Conservation (phyloP, 495 filamentous ascomycete genomes). For the Tricharina praecox region DNA sequence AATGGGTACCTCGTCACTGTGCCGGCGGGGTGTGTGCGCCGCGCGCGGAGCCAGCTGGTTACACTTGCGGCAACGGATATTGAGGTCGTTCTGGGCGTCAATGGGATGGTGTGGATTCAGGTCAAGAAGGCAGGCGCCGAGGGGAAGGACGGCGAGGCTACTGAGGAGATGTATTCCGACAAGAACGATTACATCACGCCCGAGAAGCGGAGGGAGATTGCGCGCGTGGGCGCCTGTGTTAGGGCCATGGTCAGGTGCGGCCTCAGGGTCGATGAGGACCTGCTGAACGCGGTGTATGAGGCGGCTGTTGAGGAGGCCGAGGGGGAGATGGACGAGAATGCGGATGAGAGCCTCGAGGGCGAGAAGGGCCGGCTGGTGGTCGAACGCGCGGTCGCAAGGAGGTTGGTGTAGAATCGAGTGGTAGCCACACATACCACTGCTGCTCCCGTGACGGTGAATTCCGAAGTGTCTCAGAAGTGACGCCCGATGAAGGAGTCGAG, state of each 20-base stretch:
- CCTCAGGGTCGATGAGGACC: conserved; percentile 77
- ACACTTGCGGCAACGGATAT: conserved; percentile 63
- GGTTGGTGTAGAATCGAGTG: too few species aligned
- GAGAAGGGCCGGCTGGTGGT: conserved; percentile 49
- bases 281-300: conserved; percentile 66
- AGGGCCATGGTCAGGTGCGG: conserved; percentile 64
- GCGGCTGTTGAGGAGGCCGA: conserved; percentile 35
- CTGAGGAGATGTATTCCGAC: conserved; percentile 59
- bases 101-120: conserved; percentile 93
- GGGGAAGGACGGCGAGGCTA: conserved; percentile 53
- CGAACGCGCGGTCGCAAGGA: conserved; percentile 35
- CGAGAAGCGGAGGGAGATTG: conserved; percentile 72
- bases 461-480: too few species aligned
- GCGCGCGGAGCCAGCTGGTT: conserved; percentile 71
- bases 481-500: too few species aligned
- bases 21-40: conserved; percentile 65
- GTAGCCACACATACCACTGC: too few species aligned
- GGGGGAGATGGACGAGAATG: conserved; percentile 30
- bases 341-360: conserved; percentile 51
- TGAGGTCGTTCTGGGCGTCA: conserved; percentile 80
- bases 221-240: conserved; percentile 61
- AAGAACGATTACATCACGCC: conserved; percentile 69
- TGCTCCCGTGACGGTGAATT: too few species aligned
- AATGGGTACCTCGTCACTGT: conserved; percentile 82
- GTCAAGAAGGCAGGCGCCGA: conserved; percentile 40